Percentiles rank a stretch among this genome's conserved stretches.
These are phyloP conservation scores for Colletotrichum tofieldiae DNA, from an alignment of 2,329 filamentous ascomycete species.

Conservation along the genomic window DNA sequence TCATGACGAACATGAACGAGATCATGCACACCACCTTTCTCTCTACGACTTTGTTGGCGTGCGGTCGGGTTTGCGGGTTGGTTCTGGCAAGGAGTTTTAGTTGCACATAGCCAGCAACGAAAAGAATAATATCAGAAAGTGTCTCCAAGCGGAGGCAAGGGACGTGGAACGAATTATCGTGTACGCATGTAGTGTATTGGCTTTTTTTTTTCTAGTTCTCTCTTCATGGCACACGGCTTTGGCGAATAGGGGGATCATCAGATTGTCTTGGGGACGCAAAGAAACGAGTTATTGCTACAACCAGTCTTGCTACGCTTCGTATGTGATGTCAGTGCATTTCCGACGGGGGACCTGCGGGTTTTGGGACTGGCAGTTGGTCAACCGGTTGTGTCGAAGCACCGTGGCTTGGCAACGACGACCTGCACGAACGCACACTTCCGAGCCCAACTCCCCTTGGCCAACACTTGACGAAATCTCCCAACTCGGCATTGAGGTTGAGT, in stretches of 20 bases:
- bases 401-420: not conserved
- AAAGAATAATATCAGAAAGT: constrained; percentile 36
- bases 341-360: not conserved
- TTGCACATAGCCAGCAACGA: constrained; percentile 40
- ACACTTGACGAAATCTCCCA: not conserved
- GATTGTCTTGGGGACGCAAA: constrained; percentile 41
- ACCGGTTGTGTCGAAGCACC: not conserved
- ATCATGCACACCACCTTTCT: constrained; percentile 32
- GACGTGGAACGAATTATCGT: constrained; percentile 37
- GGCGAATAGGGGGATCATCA: constrained; percentile 43
- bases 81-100: constrained; percentile 35
- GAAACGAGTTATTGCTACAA: constrained; percentile 26
- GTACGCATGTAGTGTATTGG: constrained; percentile 44
- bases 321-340: not conserved
- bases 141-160: constrained; percentile 30
- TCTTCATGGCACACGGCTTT: constrained; percentile 43
- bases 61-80: constrained; percentile 33
- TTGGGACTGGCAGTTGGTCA: not conserved
- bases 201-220: constrained; percentile 36
- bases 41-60: constrained; percentile 35
- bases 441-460: not conserved
- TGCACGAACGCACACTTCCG: not conserved
- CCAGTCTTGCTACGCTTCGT: not conserved
- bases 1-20: constrained; percentile 41
- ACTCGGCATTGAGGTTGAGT: not conserved